phyloP scores from a whole-genome alignment of 495 filamentous ascomycete genomes.

The Hamigera avellanea region DNA sequence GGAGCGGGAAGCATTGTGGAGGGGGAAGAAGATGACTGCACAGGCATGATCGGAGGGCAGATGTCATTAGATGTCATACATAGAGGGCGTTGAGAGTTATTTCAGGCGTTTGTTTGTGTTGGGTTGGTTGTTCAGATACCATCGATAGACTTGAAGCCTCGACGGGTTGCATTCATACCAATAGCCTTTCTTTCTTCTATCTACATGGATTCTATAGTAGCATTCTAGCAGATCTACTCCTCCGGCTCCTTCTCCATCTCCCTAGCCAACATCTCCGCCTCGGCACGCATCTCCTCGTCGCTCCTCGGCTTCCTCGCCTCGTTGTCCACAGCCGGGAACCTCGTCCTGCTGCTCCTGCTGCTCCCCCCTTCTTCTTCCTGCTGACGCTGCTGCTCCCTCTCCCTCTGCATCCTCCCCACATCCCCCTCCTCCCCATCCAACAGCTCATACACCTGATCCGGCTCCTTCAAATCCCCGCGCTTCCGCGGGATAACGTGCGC shows the following conservation, averaged over 20 bases:
- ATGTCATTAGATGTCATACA: too few relatives aligned
- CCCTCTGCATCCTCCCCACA: constrained; percentile 50
- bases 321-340: constrained; percentile 54
- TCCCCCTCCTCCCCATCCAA: constrained; percentile 81
- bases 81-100: too few relatives aligned
- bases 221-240: too few relatives aligned
- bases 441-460: constrained; percentile 63
- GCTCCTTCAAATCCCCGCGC: constrained; percentile 41
- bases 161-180: too few relatives aligned
- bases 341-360: constrained; percentile 16
- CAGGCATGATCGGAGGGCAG: too few relatives aligned
- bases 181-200: too few relatives aligned
- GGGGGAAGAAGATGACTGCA: constrained; percentile 9
- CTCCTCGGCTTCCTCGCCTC: constrained; percentile 53
- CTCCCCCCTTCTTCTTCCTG: constrained; percentile 6
- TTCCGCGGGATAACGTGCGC: constrained; percentile 83
- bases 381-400: constrained; percentile 15
- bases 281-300: constrained; percentile 65
- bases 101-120: too few relatives aligned
- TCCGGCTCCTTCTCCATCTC: constrained; percentile 35
- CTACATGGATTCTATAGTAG: too few relatives aligned
- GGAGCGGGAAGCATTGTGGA: constrained; percentile 72
- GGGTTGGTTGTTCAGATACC: too few relatives aligned
- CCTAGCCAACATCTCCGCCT: constrained; percentile 54
- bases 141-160: too few relatives aligned